Percentiles rank a stretch among this genome's conserved stretches.
phyloP scores from a whole-genome alignment of 257 asterid genomes.

The Solanum arcanum region DNA sequence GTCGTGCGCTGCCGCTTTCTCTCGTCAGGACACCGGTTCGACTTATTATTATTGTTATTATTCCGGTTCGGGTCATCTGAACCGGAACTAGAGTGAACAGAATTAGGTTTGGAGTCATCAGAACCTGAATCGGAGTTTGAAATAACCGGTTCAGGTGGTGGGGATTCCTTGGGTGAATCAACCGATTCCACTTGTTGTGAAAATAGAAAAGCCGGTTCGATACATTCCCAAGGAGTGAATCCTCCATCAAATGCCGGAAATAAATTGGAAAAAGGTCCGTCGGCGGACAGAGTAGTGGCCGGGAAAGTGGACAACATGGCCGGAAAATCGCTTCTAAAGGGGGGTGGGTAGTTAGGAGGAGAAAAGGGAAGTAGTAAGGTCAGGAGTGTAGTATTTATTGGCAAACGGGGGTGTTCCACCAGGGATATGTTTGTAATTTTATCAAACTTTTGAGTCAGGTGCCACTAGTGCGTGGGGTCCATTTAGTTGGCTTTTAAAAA shows the following conservation, averaged over 20 bases:
- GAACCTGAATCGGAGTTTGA: slow-evolving; percentile 54
- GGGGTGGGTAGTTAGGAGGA: slow-evolving; percentile 20
- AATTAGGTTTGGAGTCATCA: slow-evolving; percentile 8
- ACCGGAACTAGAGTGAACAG: slow-evolving; percentile 14
- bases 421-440: slow-evolving; percentile 31
- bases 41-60: not conserved
- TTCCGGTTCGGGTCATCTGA: slow-evolving; percentile 20
- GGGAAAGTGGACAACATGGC: slow-evolving; percentile 56
- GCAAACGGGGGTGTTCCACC: slow-evolving; percentile 10
- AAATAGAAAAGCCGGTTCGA: slow-evolving; percentile 24
- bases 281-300: slow-evolving; percentile 16
- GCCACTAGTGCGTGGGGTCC: slow-evolving; percentile 37
- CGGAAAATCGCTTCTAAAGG: slow-evolving; percentile 16
- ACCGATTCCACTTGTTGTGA: slow-evolving; percentile 7
- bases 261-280: slow-evolving; percentile 16
- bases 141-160: slow-evolving; percentile 29
- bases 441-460: slow-evolving; percentile 56
- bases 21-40: slow-evolving; percentile 18
- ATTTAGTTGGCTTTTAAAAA: slow-evolving; percentile 13
- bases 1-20: not conserved
- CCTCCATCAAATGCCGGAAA: slow-evolving; percentile 40
- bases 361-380: slow-evolving; percentile 53
- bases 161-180: not conserved
- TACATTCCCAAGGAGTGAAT: slow-evolving; percentile 45
- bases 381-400: slow-evolving; percentile 50